These are phyloP conservation scores for Krasilnikovozyma curviuscula DNA, from an alignment of 768 basidiomycete genomes.

Conservation along the genomic window DNA sequence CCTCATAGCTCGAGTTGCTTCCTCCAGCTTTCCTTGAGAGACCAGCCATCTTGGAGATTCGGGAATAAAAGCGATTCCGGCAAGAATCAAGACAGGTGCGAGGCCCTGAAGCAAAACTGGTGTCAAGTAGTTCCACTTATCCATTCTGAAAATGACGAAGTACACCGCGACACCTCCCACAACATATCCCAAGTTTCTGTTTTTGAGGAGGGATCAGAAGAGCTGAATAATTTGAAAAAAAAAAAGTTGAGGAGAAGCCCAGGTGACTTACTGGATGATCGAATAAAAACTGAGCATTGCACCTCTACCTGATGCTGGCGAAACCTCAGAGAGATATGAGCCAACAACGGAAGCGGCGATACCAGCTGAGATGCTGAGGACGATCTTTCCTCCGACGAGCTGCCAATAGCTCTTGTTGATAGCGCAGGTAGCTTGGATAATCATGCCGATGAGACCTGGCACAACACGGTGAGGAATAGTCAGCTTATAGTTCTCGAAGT, in stretches of 20 bases:
- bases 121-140: conserved; percentile 5
- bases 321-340: conserved; percentile 3
- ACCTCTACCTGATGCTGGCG: background rate
- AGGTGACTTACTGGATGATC: background rate
- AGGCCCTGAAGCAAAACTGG: conserved; percentile 8
- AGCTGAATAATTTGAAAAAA: too few relatives aligned
- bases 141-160: conserved; percentile 3
- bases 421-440: conserved; percentile 13
- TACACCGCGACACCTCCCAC: conserved; percentile 17
- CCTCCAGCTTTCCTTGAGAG: conserved; percentile 4
- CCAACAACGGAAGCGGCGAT: conserved; percentile 2
- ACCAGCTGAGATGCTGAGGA: conserved; percentile 14
- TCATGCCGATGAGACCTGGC: conserved; percentile 15
- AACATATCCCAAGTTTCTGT: too few relatives aligned
- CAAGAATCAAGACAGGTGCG: conserved; percentile 4
- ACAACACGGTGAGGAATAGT: too few relatives aligned
- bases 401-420: conserved; percentile 13
- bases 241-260: too few relatives aligned
- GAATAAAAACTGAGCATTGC: conserved; percentile 4
- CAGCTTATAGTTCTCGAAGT: too few relatives aligned
- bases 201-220: too few relatives aligned
- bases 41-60: conserved; percentile 12
- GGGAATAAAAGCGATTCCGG: conserved; percentile 1
- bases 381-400: conserved; percentile 18
- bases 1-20: background rate